Percentiles rank a stretch among this genome's conserved stretches.
Evolutionary conservation across 305 asterid genomes (phyloP).

Genomic region (Salvia sclarea): DNA sequence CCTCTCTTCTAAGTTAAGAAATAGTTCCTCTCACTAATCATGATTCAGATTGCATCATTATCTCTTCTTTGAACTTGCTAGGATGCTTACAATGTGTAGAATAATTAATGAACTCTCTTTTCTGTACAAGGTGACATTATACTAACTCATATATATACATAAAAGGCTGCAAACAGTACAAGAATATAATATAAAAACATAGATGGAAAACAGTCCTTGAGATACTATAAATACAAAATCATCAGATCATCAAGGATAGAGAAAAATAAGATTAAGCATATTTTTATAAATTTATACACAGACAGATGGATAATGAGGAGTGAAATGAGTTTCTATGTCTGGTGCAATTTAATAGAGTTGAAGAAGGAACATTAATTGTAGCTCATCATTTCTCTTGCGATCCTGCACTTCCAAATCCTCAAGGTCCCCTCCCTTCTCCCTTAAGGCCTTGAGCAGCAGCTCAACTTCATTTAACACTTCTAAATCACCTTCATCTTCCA

Average conservation of each 20-base stretch:
- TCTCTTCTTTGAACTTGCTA: conserved; percentile 1
- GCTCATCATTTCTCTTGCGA: conserved; percentile 71
- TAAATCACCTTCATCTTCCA: conserved; percentile 70
- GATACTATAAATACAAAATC: conserved; percentile 2
- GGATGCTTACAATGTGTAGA: not conserved
- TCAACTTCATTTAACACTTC: conserved; percentile 71
- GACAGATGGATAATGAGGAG: not conserved
- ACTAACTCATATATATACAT: not conserved
- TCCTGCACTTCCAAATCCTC: conserved; percentile 63
- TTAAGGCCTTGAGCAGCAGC: conserved; percentile 50
- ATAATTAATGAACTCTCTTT: not conserved
- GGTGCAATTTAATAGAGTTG: conserved; percentile 6
- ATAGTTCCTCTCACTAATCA: not conserved
- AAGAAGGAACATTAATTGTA: conserved; percentile 68
- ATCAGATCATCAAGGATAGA: conserved; percentile 21
- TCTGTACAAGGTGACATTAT: not conserved
- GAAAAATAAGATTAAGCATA: conserved; percentile 2
- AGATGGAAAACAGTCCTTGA: conserved; percentile 7
- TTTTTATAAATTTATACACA: not conserved
- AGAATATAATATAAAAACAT: not conserved
- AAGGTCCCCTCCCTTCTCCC: conserved; percentile 80
- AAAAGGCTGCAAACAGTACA: not conserved
- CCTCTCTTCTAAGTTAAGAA: not conserved
- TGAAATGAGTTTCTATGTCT: conserved; percentile 5
- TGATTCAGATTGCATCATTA: not conserved